Percentiles rank a stretch among this genome's conserved stretches.
These are phyloP conservation scores for Salvia miltiorrhiza DNA, from an alignment of 257 asterid species.

Conservation along the genomic window DNA sequence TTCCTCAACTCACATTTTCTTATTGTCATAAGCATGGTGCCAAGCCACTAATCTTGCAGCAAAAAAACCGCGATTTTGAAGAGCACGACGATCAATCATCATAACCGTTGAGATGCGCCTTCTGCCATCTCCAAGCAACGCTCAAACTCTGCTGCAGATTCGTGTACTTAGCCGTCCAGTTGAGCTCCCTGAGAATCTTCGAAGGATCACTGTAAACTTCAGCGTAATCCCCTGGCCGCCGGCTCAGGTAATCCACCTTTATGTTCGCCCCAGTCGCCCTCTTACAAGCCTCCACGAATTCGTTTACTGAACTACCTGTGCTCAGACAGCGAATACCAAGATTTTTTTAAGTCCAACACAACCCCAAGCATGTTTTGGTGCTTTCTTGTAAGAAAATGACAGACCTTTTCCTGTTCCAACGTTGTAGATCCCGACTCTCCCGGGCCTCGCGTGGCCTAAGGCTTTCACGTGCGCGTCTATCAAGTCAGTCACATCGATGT, in stretches of 20 bases:
- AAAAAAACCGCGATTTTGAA: neutral
- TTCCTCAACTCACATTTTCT: too few species aligned
- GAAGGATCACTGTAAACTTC: conserved; percentile 39
- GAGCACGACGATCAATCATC: neutral
- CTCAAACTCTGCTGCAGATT: conserved; percentile 32
- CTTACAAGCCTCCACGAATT: conserved; percentile 45
- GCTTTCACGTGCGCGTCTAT: conserved; percentile 47
- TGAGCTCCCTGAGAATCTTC: conserved; percentile 32
- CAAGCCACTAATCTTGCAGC: too few species aligned
- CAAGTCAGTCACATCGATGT: conserved; percentile 41
- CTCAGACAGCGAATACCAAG: neutral
- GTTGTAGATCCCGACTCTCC: conserved; percentile 40
- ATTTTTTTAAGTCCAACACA: neutral
- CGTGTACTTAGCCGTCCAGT: conserved; percentile 38
- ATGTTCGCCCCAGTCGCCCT: conserved; percentile 38
- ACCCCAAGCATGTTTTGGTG: neutral
- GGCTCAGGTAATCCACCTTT: conserved; percentile 38
- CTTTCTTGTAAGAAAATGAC: neutral
- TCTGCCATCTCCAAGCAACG: conserved; percentile 44
- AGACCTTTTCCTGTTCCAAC: conserved; percentile 46
- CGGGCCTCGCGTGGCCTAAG: conserved; percentile 33
- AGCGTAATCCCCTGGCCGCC: conserved; percentile 41
- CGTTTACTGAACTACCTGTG: conserved; percentile 40
- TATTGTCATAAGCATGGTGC: too few species aligned
- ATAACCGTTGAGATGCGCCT: conserved; percentile 34